Evolutionary conservation across 1,284 basidiomycete genomes (phyloP).

Genomic region (Earliella scabrosa): DNA sequence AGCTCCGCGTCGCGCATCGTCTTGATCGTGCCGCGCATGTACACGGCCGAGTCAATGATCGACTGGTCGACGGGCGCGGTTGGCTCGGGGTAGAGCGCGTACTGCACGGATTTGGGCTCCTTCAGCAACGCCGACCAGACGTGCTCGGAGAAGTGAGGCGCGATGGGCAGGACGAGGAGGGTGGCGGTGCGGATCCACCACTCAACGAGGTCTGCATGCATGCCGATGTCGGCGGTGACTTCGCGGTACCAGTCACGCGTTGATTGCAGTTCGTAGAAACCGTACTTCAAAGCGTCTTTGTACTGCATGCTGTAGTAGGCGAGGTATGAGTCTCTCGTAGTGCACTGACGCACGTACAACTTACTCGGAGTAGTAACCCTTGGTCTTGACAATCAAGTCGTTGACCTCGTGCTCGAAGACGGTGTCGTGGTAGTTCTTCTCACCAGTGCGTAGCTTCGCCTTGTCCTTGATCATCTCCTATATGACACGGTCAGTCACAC

Average conservation of each 20-base stretch:
- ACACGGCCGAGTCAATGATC: constrained; percentile 75
- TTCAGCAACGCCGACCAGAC: constrained; percentile 83
- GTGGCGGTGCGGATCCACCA: constrained; percentile 87
- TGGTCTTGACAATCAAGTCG: constrained; percentile 80
- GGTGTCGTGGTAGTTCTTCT: constrained; percentile 77
- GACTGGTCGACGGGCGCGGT: constrained; percentile 59
- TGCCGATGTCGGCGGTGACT: constrained; percentile 86
- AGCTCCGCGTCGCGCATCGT: constrained; percentile 91
- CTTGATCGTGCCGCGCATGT: constrained; percentile 88
- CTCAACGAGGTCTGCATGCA: constrained; percentile 83
- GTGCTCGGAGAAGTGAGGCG: constrained; percentile 95
- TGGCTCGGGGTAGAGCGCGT: constrained; percentile 80
- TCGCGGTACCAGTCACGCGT: constrained; percentile 97
- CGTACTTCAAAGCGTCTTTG: constrained; percentile 95
- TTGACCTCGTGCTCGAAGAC: constrained; percentile 95
- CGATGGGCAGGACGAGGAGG: constrained; percentile 86
- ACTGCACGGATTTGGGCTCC: constrained; percentile 79
- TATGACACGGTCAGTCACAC: background rate
- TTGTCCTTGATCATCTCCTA: constrained; percentile 80
- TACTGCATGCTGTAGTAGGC: constrained; percentile 76
- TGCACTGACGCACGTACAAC: constrained; percentile 32
- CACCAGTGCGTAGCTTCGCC: constrained; percentile 74
- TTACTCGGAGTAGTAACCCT: constrained; percentile 81
- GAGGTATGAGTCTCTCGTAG: background rate
- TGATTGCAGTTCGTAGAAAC: constrained; percentile 95